Percentiles rank a stretch among this genome's conserved stretches.
Evolutionary conservation across 1,139 yeast genomes (phyloP).

Genomic region (Blastobotrys malaysiensis): DNA sequence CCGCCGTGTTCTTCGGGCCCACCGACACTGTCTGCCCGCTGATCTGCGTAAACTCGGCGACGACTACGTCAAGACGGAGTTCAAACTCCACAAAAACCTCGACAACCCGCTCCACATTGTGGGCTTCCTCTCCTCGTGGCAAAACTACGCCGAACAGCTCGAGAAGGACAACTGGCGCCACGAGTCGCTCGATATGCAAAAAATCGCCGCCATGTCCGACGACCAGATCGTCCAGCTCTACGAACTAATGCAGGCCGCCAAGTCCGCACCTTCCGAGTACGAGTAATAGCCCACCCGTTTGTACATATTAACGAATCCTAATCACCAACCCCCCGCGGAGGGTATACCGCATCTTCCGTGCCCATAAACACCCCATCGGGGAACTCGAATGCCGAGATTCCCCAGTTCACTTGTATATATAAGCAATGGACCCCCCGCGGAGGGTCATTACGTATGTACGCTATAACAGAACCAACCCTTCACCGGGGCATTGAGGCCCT

Average conservation of each 20-base stretch:
- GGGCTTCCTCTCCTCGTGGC: constrained; percentile 93
- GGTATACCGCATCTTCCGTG: not conserved
- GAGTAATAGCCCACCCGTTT: constrained; percentile 11
- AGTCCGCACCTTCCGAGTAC: constrained; percentile 31
- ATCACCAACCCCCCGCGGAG: not conserved
- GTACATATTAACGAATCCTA: not conserved
- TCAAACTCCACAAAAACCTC: constrained; percentile 71
- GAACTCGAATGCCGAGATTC: too few species aligned
- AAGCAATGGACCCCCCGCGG: too few species aligned
- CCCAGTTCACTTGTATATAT: too few species aligned
- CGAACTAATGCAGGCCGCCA: constrained; percentile 64
- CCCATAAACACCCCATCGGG: too few species aligned
- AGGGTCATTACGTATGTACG: too few species aligned
- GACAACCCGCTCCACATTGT: constrained; percentile 92
- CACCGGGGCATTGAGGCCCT: too few species aligned
- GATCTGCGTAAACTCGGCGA: constrained; percentile 80
- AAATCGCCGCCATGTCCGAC: constrained; percentile 78
- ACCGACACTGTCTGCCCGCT: constrained; percentile 44
- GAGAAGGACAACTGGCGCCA: constrained; percentile 75
- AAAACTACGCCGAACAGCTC: constrained; percentile 64
- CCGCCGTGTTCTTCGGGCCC: constrained; percentile 75
- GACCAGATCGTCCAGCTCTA: constrained; percentile 87
- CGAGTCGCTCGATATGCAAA: constrained; percentile 58
- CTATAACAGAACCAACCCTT: too few species aligned
- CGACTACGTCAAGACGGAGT: constrained; percentile 82